phyloP scores from a whole-genome alignment of 2,329 filamentous ascomycete genomes.

The Trichocomaceae sp. region DNA sequence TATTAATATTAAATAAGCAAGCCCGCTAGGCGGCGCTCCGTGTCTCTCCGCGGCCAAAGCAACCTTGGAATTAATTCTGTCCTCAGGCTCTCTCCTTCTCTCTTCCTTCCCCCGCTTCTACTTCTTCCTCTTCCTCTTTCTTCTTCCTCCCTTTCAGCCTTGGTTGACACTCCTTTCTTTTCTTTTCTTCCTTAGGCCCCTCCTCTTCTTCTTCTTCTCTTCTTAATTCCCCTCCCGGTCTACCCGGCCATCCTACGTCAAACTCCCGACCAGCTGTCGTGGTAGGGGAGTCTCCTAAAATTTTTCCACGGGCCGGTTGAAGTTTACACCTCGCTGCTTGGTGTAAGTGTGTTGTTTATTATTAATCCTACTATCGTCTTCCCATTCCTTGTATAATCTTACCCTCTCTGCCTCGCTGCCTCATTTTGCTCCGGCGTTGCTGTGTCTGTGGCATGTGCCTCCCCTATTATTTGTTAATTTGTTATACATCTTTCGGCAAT shows the following conservation, averaged over 20 bases:
- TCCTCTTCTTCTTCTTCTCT: slow-evolving; percentile 20
- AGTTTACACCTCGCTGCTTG: no score
- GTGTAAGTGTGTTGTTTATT: not conserved
- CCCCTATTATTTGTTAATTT: not conserved
- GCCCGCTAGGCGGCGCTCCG: not conserved
- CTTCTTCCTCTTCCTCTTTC: slow-evolving; percentile 2
- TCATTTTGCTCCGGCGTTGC: not conserved
- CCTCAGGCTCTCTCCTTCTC: slow-evolving; percentile 1
- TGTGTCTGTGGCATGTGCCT: not conserved
- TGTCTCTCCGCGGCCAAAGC: slow-evolving; percentile 12
- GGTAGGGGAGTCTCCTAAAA: slow-evolving; percentile 22
- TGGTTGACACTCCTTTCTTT: slow-evolving; percentile 5
- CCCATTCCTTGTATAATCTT: not conserved
- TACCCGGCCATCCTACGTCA: slow-evolving; percentile 16
- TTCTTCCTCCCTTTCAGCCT: slow-evolving; percentile 10
- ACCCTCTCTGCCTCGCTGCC: not conserved
- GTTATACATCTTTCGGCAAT: not conserved
- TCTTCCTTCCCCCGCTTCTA: not conserved
- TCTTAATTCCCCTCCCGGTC: slow-evolving; percentile 20
- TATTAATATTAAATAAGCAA: no score
- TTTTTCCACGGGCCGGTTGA: slow-evolving; percentile 19
- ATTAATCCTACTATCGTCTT: not conserved
- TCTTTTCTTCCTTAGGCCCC: no score
- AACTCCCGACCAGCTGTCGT: slow-evolving; percentile 25
- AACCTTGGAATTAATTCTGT: not conserved